Percentiles rank a stretch among this genome's conserved stretches.
These are phyloP conservation scores for Sugiyamaella japonica DNA, from an alignment of 1,139 yeast species.

Conservation along the genomic window DNA sequence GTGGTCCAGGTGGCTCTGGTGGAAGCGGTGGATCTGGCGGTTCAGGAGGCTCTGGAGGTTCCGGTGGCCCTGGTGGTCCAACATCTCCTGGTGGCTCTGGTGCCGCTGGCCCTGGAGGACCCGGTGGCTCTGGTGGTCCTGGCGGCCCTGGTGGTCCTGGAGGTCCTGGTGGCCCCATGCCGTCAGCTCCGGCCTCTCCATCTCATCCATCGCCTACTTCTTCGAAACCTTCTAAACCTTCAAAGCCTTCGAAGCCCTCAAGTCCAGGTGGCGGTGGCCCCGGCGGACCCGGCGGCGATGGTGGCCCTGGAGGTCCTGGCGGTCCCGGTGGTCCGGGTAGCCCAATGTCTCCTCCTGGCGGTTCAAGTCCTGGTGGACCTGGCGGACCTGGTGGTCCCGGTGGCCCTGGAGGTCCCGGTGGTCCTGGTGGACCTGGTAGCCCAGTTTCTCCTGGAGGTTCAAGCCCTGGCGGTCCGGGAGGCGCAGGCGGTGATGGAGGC, in stretches of 20 bases:
- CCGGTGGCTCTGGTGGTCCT: slow-evolving; percentile 6
- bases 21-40: slow-evolving; percentile 22
- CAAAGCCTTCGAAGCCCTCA: slow-evolving; percentile 11
- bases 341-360: slow-evolving; percentile 18
- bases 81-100: slow-evolving; percentile 16
- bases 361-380: slow-evolving; percentile 14
- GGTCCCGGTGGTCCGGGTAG: slow-evolving; percentile 12
- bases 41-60: slow-evolving; percentile 20
- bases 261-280: slow-evolving; percentile 16
- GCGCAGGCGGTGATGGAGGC: background rate
- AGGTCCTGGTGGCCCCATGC: slow-evolving; percentile 5
- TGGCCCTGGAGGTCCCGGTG: background rate
- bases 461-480: slow-evolving; percentile 19
- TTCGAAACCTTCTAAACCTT: slow-evolving; percentile 1
- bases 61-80: slow-evolving; percentile 14
- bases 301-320: background rate
- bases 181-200: background rate
- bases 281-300: slow-evolving; percentile 2
- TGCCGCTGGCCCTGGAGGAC: slow-evolving; percentile 22
- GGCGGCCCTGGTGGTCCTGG: slow-evolving; percentile 3
- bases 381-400: slow-evolving; percentile 17
- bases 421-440: slow-evolving; percentile 13
- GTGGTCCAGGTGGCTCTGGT: slow-evolving; percentile 26
- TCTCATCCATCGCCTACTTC: slow-evolving; percentile 9
- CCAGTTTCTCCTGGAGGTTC: slow-evolving; percentile 20